phyloP scores from a whole-genome alignment of 1,139 yeast genomes.

The Pichia sp. region DNA sequence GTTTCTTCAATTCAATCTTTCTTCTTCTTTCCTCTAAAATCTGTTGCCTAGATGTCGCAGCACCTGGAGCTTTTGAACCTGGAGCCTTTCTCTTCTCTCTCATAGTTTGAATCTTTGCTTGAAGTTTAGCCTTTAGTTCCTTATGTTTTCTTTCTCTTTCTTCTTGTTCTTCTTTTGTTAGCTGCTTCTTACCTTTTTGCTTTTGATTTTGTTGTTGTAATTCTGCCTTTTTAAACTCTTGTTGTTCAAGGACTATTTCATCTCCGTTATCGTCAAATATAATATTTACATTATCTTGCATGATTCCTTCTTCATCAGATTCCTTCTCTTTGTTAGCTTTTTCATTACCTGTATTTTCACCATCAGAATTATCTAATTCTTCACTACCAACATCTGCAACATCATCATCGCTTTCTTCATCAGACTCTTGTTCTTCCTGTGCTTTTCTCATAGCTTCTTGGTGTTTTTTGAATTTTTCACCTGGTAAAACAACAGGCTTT shows the following conservation, averaged over 20 bases:
- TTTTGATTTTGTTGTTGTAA: conserved; percentile 13
- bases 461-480: conserved; percentile 18
- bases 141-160: conserved; percentile 49
- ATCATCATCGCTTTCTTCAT: conserved; percentile 11
- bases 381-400: conserved; percentile 7
- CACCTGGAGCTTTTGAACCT: conserved; percentile 72
- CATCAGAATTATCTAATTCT: conserved; percentile 7
- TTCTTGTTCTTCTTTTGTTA: conserved; percentile 39
- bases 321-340: not conserved
- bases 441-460: conserved; percentile 11
- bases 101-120: conserved; percentile 59
- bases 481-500: conserved; percentile 52
- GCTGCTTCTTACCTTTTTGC: conserved; percentile 22
- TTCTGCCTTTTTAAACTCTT: conserved; percentile 10
- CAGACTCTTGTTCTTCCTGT: no score
- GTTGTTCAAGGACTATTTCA: not conserved
- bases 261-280: conserved; percentile 33
- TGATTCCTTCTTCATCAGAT: conserved; percentile 20
- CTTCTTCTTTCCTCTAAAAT: conserved; percentile 52
- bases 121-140: conserved; percentile 50
- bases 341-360: conserved; percentile 12
- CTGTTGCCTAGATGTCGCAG: conserved; percentile 74
- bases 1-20: conserved; percentile 34
- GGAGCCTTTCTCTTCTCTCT: conserved; percentile 87
- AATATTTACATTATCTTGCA: conserved; percentile 36